Conservation (phyloP, 2,329 filamentous ascomycete species). For the Curvularia sp. region DNA sequence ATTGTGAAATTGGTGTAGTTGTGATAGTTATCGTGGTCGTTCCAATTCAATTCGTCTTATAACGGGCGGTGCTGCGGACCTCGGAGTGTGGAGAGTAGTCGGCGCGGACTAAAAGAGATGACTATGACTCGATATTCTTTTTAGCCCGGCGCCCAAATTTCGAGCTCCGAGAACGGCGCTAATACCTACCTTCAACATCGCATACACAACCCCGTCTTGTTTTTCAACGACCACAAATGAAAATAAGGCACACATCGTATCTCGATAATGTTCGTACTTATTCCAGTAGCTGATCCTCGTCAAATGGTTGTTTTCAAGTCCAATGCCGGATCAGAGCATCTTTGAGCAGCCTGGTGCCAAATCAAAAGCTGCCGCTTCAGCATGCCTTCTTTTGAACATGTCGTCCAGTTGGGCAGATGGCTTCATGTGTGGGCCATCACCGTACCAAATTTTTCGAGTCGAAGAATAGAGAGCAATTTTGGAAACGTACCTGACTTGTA, state of each 20-base stretch:
- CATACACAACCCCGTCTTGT: background rate
- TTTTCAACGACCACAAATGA: background rate
- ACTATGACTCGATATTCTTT: conserved; percentile 41
- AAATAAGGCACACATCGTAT: background rate
- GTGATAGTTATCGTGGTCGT: conserved; percentile 13
- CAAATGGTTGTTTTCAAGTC: background rate
- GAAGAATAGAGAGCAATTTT: too few species aligned
- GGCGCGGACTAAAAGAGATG: conserved; percentile 12
- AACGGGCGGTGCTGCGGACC: conserved; percentile 11
- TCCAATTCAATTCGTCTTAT: conserved; percentile 10
- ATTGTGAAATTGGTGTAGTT: conserved; percentile 22
- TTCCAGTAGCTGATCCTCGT: background rate
- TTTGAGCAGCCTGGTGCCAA: background rate
- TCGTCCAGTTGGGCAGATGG: background rate
- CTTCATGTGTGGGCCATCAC: background rate
- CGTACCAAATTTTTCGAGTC: background rate
- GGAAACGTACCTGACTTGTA: background rate
- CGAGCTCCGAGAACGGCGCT: conserved; percentile 28
- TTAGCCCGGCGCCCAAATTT: conserved; percentile 22
- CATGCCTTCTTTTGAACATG: background rate
- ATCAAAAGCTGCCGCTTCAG: background rate
- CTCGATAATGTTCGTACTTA: background rate
- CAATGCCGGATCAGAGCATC: background rate
- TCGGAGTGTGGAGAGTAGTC: conserved; percentile 27
- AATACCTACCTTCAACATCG: background rate